Percentiles rank a stretch among this genome's conserved stretches.
These are phyloP conservation scores for Fonsecaea multimorphosa DNA, from an alignment of 2,329 filamentous ascomycete genomes.

Conservation along the genomic window DNA sequence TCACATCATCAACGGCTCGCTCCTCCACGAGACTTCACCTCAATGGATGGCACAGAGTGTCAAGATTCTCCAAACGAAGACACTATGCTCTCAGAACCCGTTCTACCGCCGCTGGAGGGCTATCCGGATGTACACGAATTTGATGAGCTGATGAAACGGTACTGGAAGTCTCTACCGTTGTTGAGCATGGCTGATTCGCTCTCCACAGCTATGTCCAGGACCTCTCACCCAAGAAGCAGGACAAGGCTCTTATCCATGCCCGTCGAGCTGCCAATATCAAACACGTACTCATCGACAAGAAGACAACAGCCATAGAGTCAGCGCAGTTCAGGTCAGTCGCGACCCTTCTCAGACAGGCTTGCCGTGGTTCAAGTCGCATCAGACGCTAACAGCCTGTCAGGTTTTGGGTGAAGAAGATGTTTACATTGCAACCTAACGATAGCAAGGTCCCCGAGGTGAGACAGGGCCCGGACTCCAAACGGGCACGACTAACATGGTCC, in stretches of 20 bases:
- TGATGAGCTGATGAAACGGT: conserved; percentile 55
- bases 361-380: neutral
- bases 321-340: conserved; percentile 55
- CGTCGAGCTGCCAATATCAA: conserved; percentile 56
- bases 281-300: conserved; percentile 55
- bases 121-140: conserved; percentile 56
- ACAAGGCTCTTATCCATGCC: conserved; percentile 59
- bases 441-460: conserved; percentile 48
- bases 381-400: conserved; percentile 40
- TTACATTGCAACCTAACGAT: conserved; percentile 53
- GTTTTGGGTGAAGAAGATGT: conserved; percentile 63
- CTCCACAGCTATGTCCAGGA: conserved; percentile 54
- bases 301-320: conserved; percentile 57
- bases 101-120: conserved; percentile 51
- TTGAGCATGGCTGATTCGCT: neutral
- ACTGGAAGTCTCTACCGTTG: conserved; percentile 8
- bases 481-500: conserved; percentile 7
- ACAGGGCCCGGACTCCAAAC: neutral
- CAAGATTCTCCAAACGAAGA: conserved; percentile 53
- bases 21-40: conserved; percentile 45
- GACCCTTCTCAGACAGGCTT: neutral
- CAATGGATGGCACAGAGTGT: conserved; percentile 50
- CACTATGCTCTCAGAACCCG: conserved; percentile 53
- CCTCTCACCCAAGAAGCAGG: conserved; percentile 58
- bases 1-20: conserved; percentile 43